phyloP scores from a whole-genome alignment of 208 protist genomes.

The Trypanosoma cruzi region DNA sequence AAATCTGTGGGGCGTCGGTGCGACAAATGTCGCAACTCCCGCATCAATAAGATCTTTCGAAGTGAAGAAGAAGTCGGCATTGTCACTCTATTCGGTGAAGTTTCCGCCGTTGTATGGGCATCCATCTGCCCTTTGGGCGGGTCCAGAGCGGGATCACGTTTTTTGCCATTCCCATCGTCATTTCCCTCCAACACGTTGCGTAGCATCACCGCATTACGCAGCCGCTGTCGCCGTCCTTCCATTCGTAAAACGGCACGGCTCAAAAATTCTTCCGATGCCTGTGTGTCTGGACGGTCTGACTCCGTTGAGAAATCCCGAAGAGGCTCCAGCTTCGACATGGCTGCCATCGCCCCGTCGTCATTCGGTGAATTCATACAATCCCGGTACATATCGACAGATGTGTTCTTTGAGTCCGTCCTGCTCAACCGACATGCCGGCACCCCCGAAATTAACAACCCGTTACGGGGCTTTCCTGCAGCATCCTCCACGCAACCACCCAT shows the following conservation, averaged over 20 bases:
- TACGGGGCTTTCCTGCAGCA: background rate
- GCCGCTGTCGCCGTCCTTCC: slow-evolving; percentile 13
- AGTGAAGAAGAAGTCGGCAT: background rate
- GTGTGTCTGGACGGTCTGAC: background rate
- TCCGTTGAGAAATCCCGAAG: background rate
- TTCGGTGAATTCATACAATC: background rate
- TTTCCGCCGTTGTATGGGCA: background rate
- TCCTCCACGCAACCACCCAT: background rate
- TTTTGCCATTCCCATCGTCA: background rate
- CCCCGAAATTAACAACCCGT: background rate
- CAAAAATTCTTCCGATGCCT: slow-evolving; percentile 1
- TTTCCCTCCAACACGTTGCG: background rate
- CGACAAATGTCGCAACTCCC: background rate
- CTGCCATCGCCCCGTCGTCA: background rate
- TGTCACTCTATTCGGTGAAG: background rate
- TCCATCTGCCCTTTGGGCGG: background rate
- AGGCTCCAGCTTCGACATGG: background rate
- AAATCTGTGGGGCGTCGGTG: background rate
- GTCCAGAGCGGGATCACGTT: background rate
- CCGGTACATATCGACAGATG: background rate
- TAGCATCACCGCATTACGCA: slow-evolving; percentile 15
- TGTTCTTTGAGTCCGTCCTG: background rate
- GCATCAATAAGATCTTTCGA: background rate
- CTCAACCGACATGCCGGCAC: background rate
- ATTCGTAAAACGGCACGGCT: slow-evolving; percentile 4